Conservation (phyloP, 176 grass and related monocot genomes). For the Triticum urartu region DNA sequence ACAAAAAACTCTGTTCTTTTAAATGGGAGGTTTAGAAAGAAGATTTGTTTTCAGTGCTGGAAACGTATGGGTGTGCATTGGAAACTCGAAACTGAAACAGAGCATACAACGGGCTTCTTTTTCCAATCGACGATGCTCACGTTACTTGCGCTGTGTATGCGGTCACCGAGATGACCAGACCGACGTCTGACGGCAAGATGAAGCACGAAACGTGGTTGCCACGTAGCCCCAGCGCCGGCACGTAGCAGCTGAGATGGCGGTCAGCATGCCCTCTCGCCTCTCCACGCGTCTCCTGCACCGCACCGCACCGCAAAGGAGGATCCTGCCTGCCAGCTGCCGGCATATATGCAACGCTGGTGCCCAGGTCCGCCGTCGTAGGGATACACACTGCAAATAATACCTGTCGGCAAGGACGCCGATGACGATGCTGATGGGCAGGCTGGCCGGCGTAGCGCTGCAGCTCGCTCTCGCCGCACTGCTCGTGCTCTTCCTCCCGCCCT, state of each 20-base stretch:
- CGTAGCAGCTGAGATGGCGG: background rate
- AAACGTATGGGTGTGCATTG: no score
- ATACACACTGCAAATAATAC: background rate
- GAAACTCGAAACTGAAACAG: no score
- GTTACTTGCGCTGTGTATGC: no score
- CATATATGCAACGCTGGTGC: background rate
- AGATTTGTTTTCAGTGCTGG: no score
- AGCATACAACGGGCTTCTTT: no score
- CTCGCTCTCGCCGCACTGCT: conserved; percentile 22
- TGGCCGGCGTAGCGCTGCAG: conserved; percentile 5
- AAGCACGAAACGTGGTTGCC: background rate
- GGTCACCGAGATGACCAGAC: no score
- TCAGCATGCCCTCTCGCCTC: background rate
- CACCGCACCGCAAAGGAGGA: background rate
- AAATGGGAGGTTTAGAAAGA: background rate
- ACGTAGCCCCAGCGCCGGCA: background rate
- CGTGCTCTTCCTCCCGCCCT: conserved; percentile 29
- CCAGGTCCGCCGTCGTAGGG: background rate
- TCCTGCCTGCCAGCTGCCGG: background rate
- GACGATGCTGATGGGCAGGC: background rate
- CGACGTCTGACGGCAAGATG: no score
- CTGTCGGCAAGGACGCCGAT: background rate
- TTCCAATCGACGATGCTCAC: no score
- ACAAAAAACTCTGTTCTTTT: no score
- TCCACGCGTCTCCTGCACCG: background rate